Evolutionary conservation across 139 green algal species (phyloP).

Genomic region (Closterium sp.): DNA sequence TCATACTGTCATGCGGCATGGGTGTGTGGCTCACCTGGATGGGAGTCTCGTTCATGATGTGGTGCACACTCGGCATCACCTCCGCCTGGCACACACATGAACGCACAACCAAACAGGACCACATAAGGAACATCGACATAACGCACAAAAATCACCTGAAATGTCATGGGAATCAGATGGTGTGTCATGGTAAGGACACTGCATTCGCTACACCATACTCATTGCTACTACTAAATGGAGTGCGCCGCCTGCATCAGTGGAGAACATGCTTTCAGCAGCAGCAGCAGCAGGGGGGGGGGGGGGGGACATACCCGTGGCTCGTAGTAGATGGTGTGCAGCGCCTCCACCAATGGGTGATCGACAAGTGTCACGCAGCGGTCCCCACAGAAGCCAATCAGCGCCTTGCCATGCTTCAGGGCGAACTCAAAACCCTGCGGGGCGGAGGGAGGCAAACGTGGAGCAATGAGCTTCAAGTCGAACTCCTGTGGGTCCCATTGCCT

Average conservation of each 20-base stretch:
- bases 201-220: neutral
- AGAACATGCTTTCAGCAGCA: too few species aligned
- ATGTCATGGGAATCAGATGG: too few species aligned
- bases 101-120: neutral
- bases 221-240: neutral
- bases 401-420: constrained; percentile 9
- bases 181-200: too few species aligned
- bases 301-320: constrained; percentile 42
- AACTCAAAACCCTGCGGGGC: constrained; percentile 42
- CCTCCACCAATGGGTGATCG: constrained; percentile 46
- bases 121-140: neutral
- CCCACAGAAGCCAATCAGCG: constrained; percentile 75
- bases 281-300: neutral
- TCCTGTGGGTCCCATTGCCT: too few species aligned
- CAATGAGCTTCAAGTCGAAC: too few species aligned
- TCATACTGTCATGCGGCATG: too few species aligned
- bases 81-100: constrained; percentile 36
- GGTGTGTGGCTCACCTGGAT: neutral
- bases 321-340: constrained; percentile 46
- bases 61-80: constrained; percentile 30
- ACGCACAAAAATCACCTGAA: too few species aligned
- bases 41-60: constrained; percentile 8
- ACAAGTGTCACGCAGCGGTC: constrained; percentile 78
- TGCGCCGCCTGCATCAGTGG: too few species aligned
- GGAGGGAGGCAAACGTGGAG: neutral